A percentile compares a stretch with the other conserved stretches of the same genome.
phyloP scores from a whole-genome alignment of 768 basidiomycete genomes.

The Lactifluus subvellereus region DNA sequence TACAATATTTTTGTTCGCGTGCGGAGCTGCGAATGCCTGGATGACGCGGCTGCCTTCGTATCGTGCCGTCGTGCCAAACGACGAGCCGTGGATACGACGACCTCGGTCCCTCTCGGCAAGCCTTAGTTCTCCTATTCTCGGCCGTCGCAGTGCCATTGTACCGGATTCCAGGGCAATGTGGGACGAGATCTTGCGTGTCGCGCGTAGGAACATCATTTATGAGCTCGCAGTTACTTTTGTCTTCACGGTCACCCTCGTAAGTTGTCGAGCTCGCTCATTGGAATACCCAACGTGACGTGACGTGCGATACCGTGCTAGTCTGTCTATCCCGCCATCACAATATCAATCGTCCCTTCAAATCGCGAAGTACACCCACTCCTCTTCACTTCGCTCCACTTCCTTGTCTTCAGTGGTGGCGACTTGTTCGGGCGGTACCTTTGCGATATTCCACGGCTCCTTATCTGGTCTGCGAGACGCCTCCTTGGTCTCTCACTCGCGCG shows the following conservation, averaged over 20 bases:
- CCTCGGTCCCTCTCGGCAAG: constrained; percentile 32
- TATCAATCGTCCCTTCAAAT: constrained; percentile 64
- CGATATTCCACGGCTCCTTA: constrained; percentile 53
- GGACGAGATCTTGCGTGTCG: constrained; percentile 45
- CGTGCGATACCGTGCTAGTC: constrained; percentile 42
- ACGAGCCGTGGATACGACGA: constrained; percentile 29
- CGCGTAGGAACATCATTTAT: constrained; percentile 59
- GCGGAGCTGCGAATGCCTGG: constrained; percentile 50
- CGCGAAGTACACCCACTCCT: constrained; percentile 68
- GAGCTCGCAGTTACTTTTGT: constrained; percentile 71
- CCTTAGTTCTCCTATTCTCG: constrained; percentile 35
- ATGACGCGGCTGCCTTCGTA: constrained; percentile 57
- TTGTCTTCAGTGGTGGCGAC: constrained; percentile 70
- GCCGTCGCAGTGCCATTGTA: constrained; percentile 25
- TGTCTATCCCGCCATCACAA: constrained; percentile 82
- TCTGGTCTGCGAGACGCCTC: constrained; percentile 66
- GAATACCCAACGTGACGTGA: constrained; percentile 6
- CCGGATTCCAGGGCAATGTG: constrained; percentile 31
- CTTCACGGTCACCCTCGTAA: constrained; percentile 74
- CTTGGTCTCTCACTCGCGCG: constrained; percentile 59
- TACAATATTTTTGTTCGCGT: constrained; percentile 54
- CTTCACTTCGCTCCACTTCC: constrained; percentile 73
- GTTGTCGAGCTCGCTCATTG: constrained; percentile 26
- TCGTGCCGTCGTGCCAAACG: constrained; percentile 44
- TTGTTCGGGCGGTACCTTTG: constrained; percentile 64